Base-by-base conservation (phyloP, 345 rosid genomes). In the Acer campestre region DNA sequence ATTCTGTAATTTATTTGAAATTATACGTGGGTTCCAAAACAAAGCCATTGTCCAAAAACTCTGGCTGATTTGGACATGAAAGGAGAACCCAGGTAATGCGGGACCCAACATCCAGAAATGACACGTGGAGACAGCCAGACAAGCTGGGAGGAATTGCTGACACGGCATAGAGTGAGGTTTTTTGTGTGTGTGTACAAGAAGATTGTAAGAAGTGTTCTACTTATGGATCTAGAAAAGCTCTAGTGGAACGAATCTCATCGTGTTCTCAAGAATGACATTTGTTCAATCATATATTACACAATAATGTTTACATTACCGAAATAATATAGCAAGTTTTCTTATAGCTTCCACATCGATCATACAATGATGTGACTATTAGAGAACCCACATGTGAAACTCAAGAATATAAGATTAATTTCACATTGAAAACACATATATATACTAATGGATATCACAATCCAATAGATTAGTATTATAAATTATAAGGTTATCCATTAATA, bases 31-130 rank as follows among this genome's bases (percentile, higher is more conserved):
- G 6, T 35, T 66, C 44, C 64, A 61, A 75, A 72, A 67, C 20
- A 68, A 67, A 61, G 18, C 40, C 62, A 35, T 13, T 35, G 81
- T 77, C 81, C 73, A 62, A 59, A 68, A 29, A 42, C 38, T 10
- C 16, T 27, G 12, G 84, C 75, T 67, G 79, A 70, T 23, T 42
- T 83, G 83, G 80, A 77, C 61, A 48, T 12, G 48, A 27, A 46
- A 27, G 77, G 25, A 31, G 25, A 14, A 29, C 69, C 77, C 83
- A 27, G 75, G 79, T 8, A 46, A 10, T 10, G 70, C 56, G 67
- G 79, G 84, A 46, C 82, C 82, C 7, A 17, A 14, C 14, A 22
- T 9, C 25, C 13, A 53, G 48, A 0, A 17, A 35, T 74, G 83
- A 78, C 80, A 75, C 77, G 76, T 79, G 82, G 79, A 73, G 18